These are phyloP conservation scores for Dillenia suffruticosa DNA, from an alignment of 164 flowering plant species.

Conservation along the genomic window DNA sequence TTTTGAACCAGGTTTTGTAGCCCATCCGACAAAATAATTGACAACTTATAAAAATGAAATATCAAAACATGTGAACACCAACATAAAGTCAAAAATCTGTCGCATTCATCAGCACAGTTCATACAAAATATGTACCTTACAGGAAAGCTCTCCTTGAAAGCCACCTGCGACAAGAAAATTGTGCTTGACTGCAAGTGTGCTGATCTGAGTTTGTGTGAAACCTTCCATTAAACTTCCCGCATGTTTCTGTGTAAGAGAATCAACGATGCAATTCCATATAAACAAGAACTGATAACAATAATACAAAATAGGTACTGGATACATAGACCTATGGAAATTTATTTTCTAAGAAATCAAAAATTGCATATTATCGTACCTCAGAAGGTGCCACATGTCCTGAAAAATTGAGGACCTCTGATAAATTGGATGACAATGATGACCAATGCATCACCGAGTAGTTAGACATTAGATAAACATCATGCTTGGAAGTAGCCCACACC, in stretches of 20 bases:
- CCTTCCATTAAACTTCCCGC: conserved; percentile 65
- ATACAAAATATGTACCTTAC: conserved; percentile 44
- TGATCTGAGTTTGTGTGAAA: conserved; percentile 63
- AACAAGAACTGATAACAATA: not conserved
- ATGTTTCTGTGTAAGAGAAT: conserved; percentile 44
- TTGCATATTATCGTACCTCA: conserved; percentile 26
- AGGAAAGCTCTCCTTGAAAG: conserved; percentile 78
- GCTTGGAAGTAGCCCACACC: conserved; percentile 64
- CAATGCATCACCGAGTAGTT: conserved; percentile 51
- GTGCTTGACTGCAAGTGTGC: conserved; percentile 70
- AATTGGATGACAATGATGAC: conserved; percentile 35
- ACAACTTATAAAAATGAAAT: not conserved
- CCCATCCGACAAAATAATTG: too few species aligned
- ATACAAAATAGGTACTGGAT: not conserved
- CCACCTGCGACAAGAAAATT: conserved; percentile 76
- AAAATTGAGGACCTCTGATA: conserved; percentile 42
- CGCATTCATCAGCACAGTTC: not conserved
- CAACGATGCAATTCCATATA: not conserved
- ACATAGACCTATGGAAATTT: not conserved
- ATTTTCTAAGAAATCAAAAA: not conserved
- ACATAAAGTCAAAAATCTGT: not conserved
- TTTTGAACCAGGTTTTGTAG: too few species aligned
- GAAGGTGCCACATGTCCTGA: conserved; percentile 43
- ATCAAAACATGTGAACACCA: not conserved
- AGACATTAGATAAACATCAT: conserved; percentile 52